These are phyloP conservation scores for Fusarium palustre DNA, from an alignment of 2,329 filamentous ascomycete genomes.

Conservation along the genomic window DNA sequence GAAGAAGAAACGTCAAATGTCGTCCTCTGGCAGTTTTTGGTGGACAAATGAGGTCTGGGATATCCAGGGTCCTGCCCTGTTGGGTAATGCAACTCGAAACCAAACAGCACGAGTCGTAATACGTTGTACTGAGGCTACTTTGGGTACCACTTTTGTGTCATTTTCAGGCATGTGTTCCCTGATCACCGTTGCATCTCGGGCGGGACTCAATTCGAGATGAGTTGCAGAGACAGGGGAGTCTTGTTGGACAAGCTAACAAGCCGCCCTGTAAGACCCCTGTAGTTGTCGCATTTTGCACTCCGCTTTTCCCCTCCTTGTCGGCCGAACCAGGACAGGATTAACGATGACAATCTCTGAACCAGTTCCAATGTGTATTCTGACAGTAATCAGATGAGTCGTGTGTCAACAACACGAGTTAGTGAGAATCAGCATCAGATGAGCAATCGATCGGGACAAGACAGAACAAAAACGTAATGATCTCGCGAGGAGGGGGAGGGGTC, in stretches of 20 bases:
- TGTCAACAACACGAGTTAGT: not conserved
- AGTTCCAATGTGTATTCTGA: conserved; percentile 1
- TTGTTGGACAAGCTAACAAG: conserved; percentile 23
- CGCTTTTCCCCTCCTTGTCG: conserved; percentile 38
- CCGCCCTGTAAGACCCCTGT: conserved; percentile 23
- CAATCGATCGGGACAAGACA: conserved; percentile 1
- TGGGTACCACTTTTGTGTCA: conserved; percentile 33
- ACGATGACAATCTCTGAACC: conserved; percentile 25
- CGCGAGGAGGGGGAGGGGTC: conserved; percentile 28
- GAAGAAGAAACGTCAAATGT: conserved; percentile 4
- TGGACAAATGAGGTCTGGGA: conserved; percentile 23
- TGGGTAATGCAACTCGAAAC: conserved; percentile 26
- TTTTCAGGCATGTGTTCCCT: conserved; percentile 34
- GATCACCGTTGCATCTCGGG: conserved; percentile 42
- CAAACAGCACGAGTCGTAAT: conserved; percentile 34
- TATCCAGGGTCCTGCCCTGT: conserved; percentile 42
- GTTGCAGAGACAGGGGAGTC: conserved; percentile 36
- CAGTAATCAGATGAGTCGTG: conserved; percentile 4
- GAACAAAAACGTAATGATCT: conserved; percentile 41
- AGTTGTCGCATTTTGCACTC: conserved; percentile 34
- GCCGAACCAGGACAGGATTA: conserved; percentile 38
- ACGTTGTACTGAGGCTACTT: conserved; percentile 21
- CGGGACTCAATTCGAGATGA: conserved; percentile 36
- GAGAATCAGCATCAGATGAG: conserved; percentile 14
- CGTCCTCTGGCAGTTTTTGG: conserved; percentile 17